phyloP scores from a whole-genome alignment of 805 yeast genomes.

The Saccharomyces paradoxus region DNA sequence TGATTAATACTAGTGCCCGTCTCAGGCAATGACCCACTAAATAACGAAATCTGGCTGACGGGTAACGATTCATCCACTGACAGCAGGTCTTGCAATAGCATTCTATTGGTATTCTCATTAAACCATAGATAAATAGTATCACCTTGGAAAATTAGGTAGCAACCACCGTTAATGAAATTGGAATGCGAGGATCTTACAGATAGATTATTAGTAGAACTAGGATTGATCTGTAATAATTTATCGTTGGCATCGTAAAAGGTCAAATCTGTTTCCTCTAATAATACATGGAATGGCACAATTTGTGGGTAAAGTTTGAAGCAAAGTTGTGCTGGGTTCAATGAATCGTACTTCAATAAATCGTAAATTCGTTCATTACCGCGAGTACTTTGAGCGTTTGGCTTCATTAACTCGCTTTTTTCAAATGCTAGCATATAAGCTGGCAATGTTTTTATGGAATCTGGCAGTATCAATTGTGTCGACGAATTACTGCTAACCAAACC shows the following conservation, averaged over 20 bases:
- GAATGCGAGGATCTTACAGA: constrained; percentile 32
- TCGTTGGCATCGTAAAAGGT: constrained; percentile 36
- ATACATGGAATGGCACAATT: constrained; percentile 60
- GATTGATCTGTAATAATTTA: constrained; percentile 32
- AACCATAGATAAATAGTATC: constrained; percentile 52
- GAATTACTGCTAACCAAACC: constrained; percentile 36
- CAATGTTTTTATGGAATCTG: constrained; percentile 67
- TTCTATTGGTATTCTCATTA: constrained; percentile 58
- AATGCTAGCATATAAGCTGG: constrained; percentile 62
- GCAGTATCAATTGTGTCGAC: constrained; percentile 65
- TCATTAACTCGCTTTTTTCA: constrained; percentile 58
- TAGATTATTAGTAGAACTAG: constrained; percentile 41
- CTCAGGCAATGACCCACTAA: constrained; percentile 52
- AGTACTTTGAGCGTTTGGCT: constrained; percentile 29
- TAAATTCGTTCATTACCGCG: constrained; percentile 60
- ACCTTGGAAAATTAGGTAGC: constrained; percentile 71
- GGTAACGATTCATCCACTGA: constrained; percentile 40
- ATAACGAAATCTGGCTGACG: constrained; percentile 19
- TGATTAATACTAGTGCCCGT: constrained; percentile 59
- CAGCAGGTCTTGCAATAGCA: constrained; percentile 65
- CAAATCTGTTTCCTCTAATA: constrained; percentile 47
- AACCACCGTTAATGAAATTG: constrained; percentile 55
- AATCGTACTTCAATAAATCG: constrained; percentile 36
- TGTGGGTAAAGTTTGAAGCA: constrained; percentile 72
- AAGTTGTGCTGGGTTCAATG: constrained; percentile 45